Evolutionary conservation across 768 basidiomycete genomes (phyloP).

Genomic region (Cystobasidium tubakii): DNA sequence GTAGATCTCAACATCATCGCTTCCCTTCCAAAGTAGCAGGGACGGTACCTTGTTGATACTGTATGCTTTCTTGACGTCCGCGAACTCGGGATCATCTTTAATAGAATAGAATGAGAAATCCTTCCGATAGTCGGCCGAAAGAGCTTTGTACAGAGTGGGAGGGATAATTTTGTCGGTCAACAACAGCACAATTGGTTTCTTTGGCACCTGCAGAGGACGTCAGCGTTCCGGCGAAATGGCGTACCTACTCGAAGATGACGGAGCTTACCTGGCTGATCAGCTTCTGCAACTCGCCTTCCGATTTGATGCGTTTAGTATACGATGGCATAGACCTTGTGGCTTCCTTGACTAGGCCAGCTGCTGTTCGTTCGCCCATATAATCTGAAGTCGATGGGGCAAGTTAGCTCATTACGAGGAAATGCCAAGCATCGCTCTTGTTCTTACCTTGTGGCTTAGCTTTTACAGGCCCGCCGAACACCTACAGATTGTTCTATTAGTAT

Average conservation of each 20-base stretch:
- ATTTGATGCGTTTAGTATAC: constrained; percentile 40
- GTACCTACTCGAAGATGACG: neutral
- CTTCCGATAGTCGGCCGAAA: constrained; percentile 44
- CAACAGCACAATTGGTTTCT: constrained; percentile 44
- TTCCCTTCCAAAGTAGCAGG: constrained; percentile 36
- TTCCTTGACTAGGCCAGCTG: constrained; percentile 42
- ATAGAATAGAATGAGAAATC: constrained; percentile 44
- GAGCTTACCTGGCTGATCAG: constrained; percentile 9
- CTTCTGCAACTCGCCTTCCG: constrained; percentile 35
- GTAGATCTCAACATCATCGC: constrained; percentile 37
- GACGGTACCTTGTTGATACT: constrained; percentile 43
- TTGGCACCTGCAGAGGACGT: constrained; percentile 22
- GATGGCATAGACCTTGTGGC: constrained; percentile 43
- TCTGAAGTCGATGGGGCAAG: neutral
- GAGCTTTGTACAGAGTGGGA: constrained; percentile 46
- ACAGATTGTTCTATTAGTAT: too few relatives aligned
- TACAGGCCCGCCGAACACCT: constrained; percentile 41
- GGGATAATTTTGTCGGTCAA: constrained; percentile 44
- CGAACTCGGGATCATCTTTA: constrained; percentile 40
- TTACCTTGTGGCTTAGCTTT: constrained; percentile 22
- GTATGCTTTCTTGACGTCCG: constrained; percentile 36
- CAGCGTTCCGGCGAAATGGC: neutral
- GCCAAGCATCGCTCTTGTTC: too few relatives aligned
- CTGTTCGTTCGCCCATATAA: constrained; percentile 42
- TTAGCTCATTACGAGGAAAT: neutral